Evolutionary conservation across 768 basidiomycete species (phyloP), one percentile per base, ranked within the genome.

Genomic region (Mycena polygramma): DNA sequence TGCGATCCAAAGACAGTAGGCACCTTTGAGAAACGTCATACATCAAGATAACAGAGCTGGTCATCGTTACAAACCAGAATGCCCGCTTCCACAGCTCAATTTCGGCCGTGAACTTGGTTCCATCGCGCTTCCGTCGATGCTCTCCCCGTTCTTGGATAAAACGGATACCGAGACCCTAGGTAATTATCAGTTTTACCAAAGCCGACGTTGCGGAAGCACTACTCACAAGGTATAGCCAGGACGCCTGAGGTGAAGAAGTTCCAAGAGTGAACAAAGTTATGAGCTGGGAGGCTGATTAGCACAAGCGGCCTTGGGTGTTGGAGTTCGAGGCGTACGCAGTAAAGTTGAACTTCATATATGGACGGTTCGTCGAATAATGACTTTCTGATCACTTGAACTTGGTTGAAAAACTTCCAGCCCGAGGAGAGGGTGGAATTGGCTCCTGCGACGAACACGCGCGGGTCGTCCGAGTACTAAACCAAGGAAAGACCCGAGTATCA

Each of bases 341-440:
- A 90, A 24, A 84, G 85, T 76, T 97, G 94, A 26, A 97, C 80
- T 73, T 94, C 93, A 75, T 89, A 89, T 61, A 95, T 74, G 7
- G 85, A 82, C 2, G 91, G 87, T 15, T 86, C 84, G 0, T 87
- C 83, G 22, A 91, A 82, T 41, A 93, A 79, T 0, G 84, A 85
- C 76, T 87, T 88, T 68, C 88, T 85, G 62, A 91, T 84, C 68
- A 88, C 83, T 61, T 91, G 87, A 7, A 94, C 87, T 77, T 92
- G 90, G 26, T 80, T 75, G 69, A 89, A 88, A 75, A 86, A 92
- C 73, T 85, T 85, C 89, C 90, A 92, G 0, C 90, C 90, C 24
- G 83, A 78, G 13, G 87, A 87, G 30, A 85, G 81, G 7, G 85
- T 79, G 11, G 82, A 78, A 20, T 80, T 75, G 49, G 81, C 84